phyloP scores from a whole-genome alignment of 768 basidiomycete genomes.

The Trametes cinnabarina region DNA sequence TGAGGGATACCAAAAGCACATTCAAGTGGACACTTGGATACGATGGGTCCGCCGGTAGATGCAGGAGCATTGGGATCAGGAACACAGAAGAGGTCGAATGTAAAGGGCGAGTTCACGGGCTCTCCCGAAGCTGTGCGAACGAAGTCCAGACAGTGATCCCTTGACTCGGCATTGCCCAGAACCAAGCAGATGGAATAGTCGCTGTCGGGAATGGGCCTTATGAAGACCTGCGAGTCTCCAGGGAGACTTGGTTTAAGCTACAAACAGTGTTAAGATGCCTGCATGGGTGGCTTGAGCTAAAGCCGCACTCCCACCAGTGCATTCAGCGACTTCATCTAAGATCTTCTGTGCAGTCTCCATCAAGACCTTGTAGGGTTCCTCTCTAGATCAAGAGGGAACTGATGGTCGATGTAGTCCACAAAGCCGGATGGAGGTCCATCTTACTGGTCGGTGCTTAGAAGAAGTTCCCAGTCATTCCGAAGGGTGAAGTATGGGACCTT shows the following conservation, averaged over 20 bases:
- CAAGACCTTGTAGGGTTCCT: too few relatives aligned
- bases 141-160: neutral
- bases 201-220: neutral
- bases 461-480: too few relatives aligned
- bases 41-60: neutral
- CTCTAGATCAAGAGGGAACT: neutral
- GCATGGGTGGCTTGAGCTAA: too few relatives aligned
- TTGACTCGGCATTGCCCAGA: neutral
- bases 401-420: neutral
- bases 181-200: slow-evolving; percentile 4
- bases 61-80: neutral
- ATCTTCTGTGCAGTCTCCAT: too few relatives aligned
- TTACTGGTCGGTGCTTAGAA: too few relatives aligned
- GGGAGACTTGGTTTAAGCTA: neutral
- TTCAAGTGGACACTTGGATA: neutral
- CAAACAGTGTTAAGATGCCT: too few relatives aligned
- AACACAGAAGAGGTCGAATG: neutral
- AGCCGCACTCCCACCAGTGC: too few relatives aligned
- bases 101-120: neutral
- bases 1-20: neutral
- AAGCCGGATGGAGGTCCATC: too few relatives aligned
- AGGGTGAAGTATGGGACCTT: too few relatives aligned
- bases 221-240: neutral
- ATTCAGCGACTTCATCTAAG: too few relatives aligned
- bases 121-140: neutral